Evolutionary conservation across 768 basidiomycete genomes (phyloP).

Genomic region (Lactarius quietus): DNA sequence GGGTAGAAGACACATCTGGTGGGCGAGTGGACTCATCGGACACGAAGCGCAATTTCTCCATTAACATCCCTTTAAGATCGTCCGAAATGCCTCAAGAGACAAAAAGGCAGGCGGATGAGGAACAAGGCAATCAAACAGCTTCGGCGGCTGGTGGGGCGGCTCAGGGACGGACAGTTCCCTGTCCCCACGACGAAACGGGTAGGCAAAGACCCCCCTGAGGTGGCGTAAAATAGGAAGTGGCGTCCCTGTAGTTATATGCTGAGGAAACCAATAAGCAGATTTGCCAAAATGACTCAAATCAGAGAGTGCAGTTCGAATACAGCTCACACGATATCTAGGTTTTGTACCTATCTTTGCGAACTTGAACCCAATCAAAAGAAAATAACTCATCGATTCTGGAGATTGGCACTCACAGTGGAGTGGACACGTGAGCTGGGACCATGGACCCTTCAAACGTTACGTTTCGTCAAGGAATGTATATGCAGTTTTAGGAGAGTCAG

Average conservation of each 20-base stretch:
- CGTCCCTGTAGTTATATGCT: not conserved
- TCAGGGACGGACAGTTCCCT: constrained; percentile 46
- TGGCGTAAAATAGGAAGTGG: constrained; percentile 47
- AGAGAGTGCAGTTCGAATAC: not conserved
- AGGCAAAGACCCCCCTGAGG: constrained; percentile 66
- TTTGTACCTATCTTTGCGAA: constrained; percentile 44
- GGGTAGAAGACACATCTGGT: not conserved
- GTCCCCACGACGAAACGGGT: constrained; percentile 57
- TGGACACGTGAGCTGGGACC: constrained; percentile 58
- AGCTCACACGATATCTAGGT: constrained; percentile 49
- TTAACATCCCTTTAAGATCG: constrained; percentile 44
- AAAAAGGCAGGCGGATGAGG: constrained; percentile 54
- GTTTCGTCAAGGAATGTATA: constrained; percentile 46
- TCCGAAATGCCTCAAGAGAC: constrained; percentile 58
- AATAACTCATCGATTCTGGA: not conserved
- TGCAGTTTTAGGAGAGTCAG: not conserved
- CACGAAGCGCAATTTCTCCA: constrained; percentile 44
- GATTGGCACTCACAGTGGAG: constrained; percentile 49
- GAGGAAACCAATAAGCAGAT: not conserved
- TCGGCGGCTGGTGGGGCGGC: constrained; percentile 54
- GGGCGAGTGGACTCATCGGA: constrained; percentile 8
- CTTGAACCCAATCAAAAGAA: not conserved
- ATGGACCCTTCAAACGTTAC: too few species aligned
- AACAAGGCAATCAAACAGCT: constrained; percentile 48
- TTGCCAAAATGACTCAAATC: not conserved